A percentile compares a stretch with the other conserved stretches of the same genome.
Conservation (phyloP, 208 protist species). For the Leishmania arabica region DNA sequence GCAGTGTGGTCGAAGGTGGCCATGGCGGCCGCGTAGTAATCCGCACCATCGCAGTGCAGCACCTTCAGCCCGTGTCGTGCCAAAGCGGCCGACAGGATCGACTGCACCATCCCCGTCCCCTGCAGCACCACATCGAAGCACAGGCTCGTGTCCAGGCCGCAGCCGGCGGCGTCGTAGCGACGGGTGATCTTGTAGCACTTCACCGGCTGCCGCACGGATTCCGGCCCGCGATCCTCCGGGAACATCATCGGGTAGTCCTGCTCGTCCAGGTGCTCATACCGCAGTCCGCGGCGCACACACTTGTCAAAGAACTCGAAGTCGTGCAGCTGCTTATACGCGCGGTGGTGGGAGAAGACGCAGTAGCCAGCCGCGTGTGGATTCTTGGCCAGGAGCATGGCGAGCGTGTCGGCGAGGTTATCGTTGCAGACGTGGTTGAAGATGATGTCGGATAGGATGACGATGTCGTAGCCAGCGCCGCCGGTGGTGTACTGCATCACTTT, state of each 20-base stretch:
- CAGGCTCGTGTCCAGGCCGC: conserved; percentile 38
- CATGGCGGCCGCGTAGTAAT: conserved; percentile 78
- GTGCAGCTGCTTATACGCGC: conserved; percentile 80
- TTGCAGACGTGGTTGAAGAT: conserved; percentile 93
- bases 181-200: conserved; percentile 77
- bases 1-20: conserved; percentile 45
- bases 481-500: conserved; percentile 60
- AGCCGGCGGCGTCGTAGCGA: conserved; percentile 55
- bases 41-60: conserved; percentile 89
- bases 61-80: conserved; percentile 83
- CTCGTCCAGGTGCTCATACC: conserved; percentile 78
- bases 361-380: conserved; percentile 64
- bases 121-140: conserved; percentile 86
- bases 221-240: conserved; percentile 83
- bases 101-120: conserved; percentile 87
- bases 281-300: conserved; percentile 68
- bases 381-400: conserved; percentile 48
- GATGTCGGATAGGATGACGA: conserved; percentile 90
- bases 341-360: conserved; percentile 92
- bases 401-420: conserved; percentile 77
- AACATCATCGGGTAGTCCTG: conserved; percentile 90
- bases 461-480: conserved; percentile 66
- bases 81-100: conserved; percentile 83
- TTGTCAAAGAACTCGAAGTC: conserved; percentile 91
- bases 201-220: conserved; percentile 76